A percentile compares a stretch with the other conserved stretches of the same genome.
These are phyloP conservation scores for Periconia sp. DNA, from an alignment of 2,329 filamentous ascomycete species.

Conservation along the genomic window DNA sequence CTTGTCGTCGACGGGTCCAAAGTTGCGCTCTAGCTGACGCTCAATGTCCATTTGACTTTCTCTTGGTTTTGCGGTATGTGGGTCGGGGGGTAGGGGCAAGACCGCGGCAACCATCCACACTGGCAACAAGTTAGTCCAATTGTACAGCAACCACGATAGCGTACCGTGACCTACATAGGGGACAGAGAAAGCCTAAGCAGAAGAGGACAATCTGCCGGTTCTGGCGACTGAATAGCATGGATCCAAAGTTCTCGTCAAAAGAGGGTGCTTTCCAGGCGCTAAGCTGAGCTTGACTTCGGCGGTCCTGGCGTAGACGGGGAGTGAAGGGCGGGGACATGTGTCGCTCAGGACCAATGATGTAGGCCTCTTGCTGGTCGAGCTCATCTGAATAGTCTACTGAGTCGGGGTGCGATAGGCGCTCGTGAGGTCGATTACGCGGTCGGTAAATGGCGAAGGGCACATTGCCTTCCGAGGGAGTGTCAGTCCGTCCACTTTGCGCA, in stretches of 20 bases:
- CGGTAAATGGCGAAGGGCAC: conserved; percentile 41
- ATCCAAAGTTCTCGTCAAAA: conserved; percentile 64
- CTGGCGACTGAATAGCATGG: conserved; percentile 63
- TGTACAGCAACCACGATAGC: conserved; percentile 12
- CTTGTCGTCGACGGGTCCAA: conserved; percentile 50
- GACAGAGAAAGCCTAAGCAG: conserved; percentile 75
- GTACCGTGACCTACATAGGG: conserved; percentile 50
- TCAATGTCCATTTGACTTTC: conserved; percentile 45
- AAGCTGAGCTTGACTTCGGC: conserved; percentile 50
- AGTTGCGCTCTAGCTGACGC: conserved; percentile 47
- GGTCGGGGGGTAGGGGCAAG: conserved; percentile 67
- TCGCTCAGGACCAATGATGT: conserved; percentile 30
- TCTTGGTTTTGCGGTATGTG: conserved; percentile 22
- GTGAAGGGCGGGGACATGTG: conserved; percentile 32
- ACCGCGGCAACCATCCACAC: conserved; percentile 81
- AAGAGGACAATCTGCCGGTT: conserved; percentile 78
- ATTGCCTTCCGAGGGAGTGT: conserved; percentile 41
- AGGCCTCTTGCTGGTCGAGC: conserved; percentile 30
- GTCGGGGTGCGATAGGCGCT: conserved; percentile 32
- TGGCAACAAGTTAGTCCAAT: conserved; percentile 31
- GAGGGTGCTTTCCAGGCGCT: conserved; percentile 76
- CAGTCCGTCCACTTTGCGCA: conserved; percentile 39
- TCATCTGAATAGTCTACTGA: conserved; percentile 32
- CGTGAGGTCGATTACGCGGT: conserved; percentile 41
- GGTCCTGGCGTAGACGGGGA: conserved; percentile 41